Conservation (phyloP, 805 yeast genomes). For the Lipomyces chichibuensis region DNA sequence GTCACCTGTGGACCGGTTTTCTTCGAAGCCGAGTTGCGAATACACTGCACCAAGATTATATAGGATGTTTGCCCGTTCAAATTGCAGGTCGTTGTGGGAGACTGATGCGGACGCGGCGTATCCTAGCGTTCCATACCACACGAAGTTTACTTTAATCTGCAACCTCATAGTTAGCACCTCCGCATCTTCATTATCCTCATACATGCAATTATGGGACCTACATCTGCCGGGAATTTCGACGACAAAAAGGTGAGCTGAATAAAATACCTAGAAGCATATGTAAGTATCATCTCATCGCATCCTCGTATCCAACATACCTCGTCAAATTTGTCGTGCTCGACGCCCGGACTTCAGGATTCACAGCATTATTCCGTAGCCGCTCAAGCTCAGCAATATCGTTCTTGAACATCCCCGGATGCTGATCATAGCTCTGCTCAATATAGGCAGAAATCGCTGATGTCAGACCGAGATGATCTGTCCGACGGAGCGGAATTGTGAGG, state of each 20-base stretch:
- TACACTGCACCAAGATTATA: slow-evolving; percentile 71
- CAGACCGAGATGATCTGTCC: slow-evolving; percentile 46
- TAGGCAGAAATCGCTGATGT: slow-evolving; percentile 43
- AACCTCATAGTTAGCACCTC: background rate
- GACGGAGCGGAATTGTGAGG: slow-evolving; percentile 48
- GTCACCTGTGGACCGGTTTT: slow-evolving; percentile 51
- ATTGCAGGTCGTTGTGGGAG: slow-evolving; percentile 52
- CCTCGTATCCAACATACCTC: slow-evolving; percentile 9
- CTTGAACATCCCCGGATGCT: slow-evolving; percentile 43
- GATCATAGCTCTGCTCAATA: slow-evolving; percentile 50
- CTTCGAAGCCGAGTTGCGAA: slow-evolving; percentile 57
- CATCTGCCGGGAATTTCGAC: slow-evolving; percentile 66
- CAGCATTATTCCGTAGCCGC: slow-evolving; percentile 50
- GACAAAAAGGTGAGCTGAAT: slow-evolving; percentile 50
- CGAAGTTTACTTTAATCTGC: slow-evolving; percentile 51
- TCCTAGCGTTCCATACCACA: slow-evolving; percentile 75
- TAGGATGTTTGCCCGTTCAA: slow-evolving; percentile 64
- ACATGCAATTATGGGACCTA: slow-evolving; percentile 33
- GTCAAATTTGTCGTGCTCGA: slow-evolving; percentile 42
- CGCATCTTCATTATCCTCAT: background rate
- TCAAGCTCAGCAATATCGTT: slow-evolving; percentile 48
- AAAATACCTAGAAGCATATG: slow-evolving; percentile 52
- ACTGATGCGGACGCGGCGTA: slow-evolving; percentile 54
- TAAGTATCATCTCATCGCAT: slow-evolving; percentile 5
- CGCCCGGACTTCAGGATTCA: slow-evolving; percentile 45